phyloP scores from a whole-genome alignment of 768 basidiomycete genomes.

The Rhodocollybia butyracea region DNA sequence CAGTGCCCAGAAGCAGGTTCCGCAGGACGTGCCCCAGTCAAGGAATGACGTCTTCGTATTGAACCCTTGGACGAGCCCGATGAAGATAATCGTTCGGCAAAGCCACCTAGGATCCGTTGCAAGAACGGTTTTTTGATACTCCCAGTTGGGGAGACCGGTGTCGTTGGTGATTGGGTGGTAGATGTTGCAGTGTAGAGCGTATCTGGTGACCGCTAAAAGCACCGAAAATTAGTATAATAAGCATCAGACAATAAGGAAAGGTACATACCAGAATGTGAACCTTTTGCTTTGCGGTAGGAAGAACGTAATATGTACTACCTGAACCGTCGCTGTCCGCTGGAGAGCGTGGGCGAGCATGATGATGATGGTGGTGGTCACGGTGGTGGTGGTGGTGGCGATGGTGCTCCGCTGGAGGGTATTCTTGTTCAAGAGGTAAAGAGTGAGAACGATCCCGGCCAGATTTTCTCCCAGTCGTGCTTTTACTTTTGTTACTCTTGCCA shows the following conservation, averaged over 20 bases:
- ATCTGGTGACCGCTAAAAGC: conserved; percentile 27
- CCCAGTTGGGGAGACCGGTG: conserved; percentile 35
- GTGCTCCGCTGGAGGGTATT: conserved; percentile 8
- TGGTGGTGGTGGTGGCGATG: neutral
- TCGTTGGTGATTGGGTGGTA: conserved; percentile 52
- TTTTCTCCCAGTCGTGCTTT: conserved; percentile 15
- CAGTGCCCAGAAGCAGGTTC: conserved; percentile 5
- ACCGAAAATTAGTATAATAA: conserved; percentile 16
- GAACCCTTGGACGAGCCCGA: conserved; percentile 35
- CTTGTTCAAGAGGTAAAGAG: conserved; percentile 17
- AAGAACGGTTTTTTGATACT: conserved; percentile 56
- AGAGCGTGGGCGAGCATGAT: conserved; percentile 20
- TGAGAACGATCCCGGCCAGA: conserved; percentile 24
- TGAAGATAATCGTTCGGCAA: conserved; percentile 42
- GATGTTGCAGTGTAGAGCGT: conserved; percentile 60
- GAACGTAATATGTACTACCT: conserved; percentile 72
- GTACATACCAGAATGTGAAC: conserved; percentile 68
- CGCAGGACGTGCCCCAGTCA: conserved; percentile 27
- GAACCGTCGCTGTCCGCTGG: conserved; percentile 51
- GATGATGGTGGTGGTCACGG: neutral
- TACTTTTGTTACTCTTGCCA: conserved; percentile 16
- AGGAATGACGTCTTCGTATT: conserved; percentile 44
- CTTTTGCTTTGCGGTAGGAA: conserved; percentile 70
- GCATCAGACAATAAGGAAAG: conserved; percentile 7
- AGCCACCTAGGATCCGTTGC: conserved; percentile 50